A percentile compares a stretch with the other conserved stretches of the same genome.
These are phyloP conservation scores for Lodderomyces pseudojiufengensis DNA, from an alignment of 1,139 yeast genomes.

Conservation along the genomic window DNA sequence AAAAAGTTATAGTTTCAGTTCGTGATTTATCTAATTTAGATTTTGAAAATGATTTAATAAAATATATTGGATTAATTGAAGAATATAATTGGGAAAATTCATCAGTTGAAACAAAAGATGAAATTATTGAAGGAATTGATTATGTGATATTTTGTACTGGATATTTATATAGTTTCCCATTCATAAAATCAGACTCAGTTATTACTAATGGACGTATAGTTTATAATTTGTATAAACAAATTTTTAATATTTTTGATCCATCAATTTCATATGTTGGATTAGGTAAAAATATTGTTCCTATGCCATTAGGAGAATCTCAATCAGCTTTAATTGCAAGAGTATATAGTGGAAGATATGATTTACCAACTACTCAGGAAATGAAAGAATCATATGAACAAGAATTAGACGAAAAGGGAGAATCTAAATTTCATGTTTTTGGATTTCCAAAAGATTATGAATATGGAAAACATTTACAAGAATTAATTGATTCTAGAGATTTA, in stretches of 20 bases:
- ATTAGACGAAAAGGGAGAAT: conserved; percentile 20
- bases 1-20: conserved; percentile 35
- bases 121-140: conserved; percentile 29
- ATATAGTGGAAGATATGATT: conserved; percentile 33
- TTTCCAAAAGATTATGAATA: conserved; percentile 32
- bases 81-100: conserved; percentile 23
- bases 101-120: conserved; percentile 29
- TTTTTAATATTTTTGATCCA: conserved; percentile 45
- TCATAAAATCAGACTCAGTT: conserved; percentile 22
- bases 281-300: conserved; percentile 41
- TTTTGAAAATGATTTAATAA: conserved; percentile 12
- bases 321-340: conserved; percentile 42
- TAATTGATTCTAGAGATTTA: conserved; percentile 17
- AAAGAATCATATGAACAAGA: conserved; percentile 17
- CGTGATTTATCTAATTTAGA: conserved; percentile 20
- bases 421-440: conserved; percentile 24
- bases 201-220: conserved; percentile 32
- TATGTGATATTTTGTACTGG: conserved; percentile 47
- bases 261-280: conserved; percentile 38
- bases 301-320: conserved; percentile 48
- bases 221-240: conserved; percentile 37
- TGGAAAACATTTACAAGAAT: conserved; percentile 21
- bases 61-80: conserved; percentile 27
- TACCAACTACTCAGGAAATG: conserved; percentile 37
- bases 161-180: conserved; percentile 42